phyloP scores from a whole-genome alignment of 129 eudicot genomes.

The Flaveria linearis region DNA sequence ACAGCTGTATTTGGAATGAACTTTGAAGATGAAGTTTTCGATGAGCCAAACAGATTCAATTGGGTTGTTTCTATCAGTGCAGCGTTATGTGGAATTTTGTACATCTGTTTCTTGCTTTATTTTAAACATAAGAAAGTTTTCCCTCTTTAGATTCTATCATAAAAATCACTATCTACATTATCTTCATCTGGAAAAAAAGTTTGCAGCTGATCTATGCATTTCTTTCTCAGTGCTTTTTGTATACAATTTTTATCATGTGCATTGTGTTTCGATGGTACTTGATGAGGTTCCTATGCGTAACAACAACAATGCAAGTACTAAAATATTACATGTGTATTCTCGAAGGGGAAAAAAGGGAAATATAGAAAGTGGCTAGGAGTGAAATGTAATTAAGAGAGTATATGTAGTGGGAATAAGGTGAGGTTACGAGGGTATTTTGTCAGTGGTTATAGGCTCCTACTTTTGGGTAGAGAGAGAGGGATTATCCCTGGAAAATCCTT shows the following conservation, averaged over 20 bases:
- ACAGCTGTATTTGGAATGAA: constrained; percentile 98
- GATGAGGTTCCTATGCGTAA: too few relatives aligned
- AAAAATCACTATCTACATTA: background rate
- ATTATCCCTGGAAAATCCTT: too few relatives aligned
- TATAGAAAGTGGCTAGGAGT: too few relatives aligned
- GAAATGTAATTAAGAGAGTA: too few relatives aligned
- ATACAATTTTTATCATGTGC: constrained; percentile 5
- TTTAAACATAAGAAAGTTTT: constrained; percentile 82
- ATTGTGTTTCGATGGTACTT: constrained; percentile 14
- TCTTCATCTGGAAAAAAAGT: background rate
- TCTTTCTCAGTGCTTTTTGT: constrained; percentile 14
- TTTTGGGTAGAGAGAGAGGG: too few relatives aligned
- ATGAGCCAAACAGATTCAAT: constrained; percentile 65
- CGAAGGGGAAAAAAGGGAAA: too few relatives aligned
- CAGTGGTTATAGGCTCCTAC: too few relatives aligned
- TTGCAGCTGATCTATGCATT: constrained; percentile 11
- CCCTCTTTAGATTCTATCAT: constrained; percentile 52
- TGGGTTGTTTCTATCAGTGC: constrained; percentile 75
- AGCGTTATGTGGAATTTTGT: constrained; percentile 51
- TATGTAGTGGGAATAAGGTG: too few relatives aligned
- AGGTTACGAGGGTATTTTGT: too few relatives aligned
- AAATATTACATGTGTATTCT: too few relatives aligned
- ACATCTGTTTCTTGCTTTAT: constrained; percentile 64
- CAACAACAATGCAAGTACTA: too few relatives aligned
- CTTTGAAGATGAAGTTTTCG: constrained; percentile 66